Percentiles rank a stretch among this genome's conserved stretches.
phyloP scores from a whole-genome alignment of 1,284 basidiomycete species.

The Papiliotrema nemorosa region DNA sequence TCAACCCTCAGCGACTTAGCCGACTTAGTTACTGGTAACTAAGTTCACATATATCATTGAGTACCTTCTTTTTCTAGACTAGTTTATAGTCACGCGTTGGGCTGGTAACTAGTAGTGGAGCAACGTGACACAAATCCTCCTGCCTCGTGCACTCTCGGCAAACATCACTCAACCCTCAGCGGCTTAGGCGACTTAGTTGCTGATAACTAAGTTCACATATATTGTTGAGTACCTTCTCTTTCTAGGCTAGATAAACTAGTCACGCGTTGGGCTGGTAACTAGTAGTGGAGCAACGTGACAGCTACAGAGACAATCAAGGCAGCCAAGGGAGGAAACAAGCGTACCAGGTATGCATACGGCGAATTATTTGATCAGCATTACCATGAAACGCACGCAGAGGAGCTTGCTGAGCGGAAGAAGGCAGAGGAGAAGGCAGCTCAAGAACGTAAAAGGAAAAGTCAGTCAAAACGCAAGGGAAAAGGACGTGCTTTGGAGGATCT shows the following conservation, averaged over 20 bases:
- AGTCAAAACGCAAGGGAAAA: not conserved
- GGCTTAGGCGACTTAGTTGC: too few species aligned
- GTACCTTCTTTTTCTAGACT: too few species aligned
- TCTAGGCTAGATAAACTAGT: too few species aligned
- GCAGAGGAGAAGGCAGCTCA: not conserved
- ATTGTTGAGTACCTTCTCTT: too few species aligned
- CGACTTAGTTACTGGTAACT: too few species aligned
- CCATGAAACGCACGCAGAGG: not conserved
- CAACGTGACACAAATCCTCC: not conserved
- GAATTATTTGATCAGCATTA: conserved; percentile 1
- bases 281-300: not conserved
- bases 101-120: not conserved
- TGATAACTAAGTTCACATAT: too few species aligned
- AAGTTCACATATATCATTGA: too few species aligned
- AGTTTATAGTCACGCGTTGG: too few species aligned
- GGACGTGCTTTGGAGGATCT: not conserved
- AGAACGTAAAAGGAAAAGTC: not conserved
- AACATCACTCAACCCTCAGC: not conserved
- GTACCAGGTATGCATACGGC: not conserved
- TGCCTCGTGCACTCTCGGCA: not conserved
- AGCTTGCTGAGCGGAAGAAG: not conserved
- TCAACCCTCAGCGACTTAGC: not conserved
- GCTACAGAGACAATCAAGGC: not conserved
- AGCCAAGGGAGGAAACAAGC: not conserved
- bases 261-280: too few species aligned